Evolutionary conservation across 805 yeast species (phyloP).

Genomic region (Candida xiaguanensis): DNA sequence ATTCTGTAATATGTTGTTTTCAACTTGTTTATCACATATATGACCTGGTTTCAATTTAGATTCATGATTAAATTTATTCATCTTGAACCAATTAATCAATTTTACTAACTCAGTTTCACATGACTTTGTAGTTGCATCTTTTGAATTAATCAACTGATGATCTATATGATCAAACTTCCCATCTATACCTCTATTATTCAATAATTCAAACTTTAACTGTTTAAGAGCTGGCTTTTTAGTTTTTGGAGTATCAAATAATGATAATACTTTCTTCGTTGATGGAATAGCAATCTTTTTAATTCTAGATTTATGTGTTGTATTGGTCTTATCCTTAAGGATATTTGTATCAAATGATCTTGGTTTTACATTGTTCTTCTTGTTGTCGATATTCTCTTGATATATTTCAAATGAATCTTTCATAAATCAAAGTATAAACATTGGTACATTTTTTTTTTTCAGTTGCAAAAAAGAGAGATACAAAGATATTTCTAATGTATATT

Average conservation of each 20-base stretch:
- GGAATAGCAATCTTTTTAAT: background rate
- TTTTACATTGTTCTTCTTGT: constrained; percentile 1
- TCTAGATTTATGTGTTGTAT: background rate
- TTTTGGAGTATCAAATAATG: background rate
- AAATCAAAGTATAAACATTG: constrained; percentile 1
- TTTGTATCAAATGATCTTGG: background rate
- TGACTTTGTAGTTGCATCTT: background rate
- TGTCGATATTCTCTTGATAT: constrained; percentile 5
- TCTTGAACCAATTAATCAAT: constrained; percentile 7
- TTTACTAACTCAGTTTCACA: constrained; percentile 2
- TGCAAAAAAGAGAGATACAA: background rate
- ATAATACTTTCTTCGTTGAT: constrained; percentile 1
- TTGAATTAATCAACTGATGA: background rate
- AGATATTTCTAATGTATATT: background rate
- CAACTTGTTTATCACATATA: background rate
- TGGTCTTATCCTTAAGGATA: background rate
- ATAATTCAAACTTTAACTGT: constrained; percentile 3
- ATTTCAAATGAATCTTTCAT: constrained; percentile 9
- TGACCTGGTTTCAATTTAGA: background rate
- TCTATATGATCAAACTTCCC: constrained; percentile 3
- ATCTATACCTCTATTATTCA: constrained; percentile 7
- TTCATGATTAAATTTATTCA: constrained; percentile 4
- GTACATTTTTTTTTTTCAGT: constrained; percentile 1
- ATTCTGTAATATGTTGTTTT: background rate
- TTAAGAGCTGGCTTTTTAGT: constrained; percentile 1